Conservation (phyloP, 306 rosid genomes). For the Prunus davidiana region DNA sequence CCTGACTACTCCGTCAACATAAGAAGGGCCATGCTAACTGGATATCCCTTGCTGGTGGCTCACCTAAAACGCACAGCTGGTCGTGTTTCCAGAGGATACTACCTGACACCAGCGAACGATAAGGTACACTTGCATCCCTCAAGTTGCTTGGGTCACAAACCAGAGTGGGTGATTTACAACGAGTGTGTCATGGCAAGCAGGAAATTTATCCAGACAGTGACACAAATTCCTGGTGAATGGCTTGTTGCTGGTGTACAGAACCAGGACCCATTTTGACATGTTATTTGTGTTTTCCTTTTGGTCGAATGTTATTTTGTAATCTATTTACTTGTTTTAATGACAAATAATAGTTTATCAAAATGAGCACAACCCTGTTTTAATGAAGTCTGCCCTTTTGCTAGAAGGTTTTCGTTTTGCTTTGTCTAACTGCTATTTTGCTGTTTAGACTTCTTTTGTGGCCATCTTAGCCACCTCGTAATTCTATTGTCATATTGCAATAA, state of each 20-base stretch:
- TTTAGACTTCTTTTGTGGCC: too few relatives aligned
- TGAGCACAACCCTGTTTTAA: too few relatives aligned
- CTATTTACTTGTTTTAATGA: too few relatives aligned
- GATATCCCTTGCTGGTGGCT: not conserved
- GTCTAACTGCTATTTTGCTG: too few relatives aligned
- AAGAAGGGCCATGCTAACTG: not conserved
- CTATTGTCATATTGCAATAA: too few relatives aligned
- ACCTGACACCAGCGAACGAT: not conserved
- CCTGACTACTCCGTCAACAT: not conserved
- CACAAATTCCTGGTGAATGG: not conserved
- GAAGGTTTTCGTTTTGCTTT: too few relatives aligned
- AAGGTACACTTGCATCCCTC: not conserved
- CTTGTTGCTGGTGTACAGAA: not conserved
- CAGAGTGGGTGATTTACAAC: not conserved
- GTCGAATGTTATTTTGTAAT: too few relatives aligned
- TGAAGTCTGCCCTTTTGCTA: too few relatives aligned
- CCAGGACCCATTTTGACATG: not conserved
- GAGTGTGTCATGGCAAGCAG: not conserved
- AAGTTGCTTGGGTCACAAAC: not conserved
- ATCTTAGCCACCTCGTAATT: too few relatives aligned
- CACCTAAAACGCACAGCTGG: not conserved
- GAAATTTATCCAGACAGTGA: not conserved
- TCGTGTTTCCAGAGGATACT: not conserved
- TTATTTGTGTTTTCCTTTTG: too few relatives aligned
- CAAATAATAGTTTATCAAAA: too few relatives aligned